These are phyloP conservation scores for Aspergillus sp. DNA, from an alignment of 2,329 filamentous ascomycete genomes.

Conservation along the genomic window DNA sequence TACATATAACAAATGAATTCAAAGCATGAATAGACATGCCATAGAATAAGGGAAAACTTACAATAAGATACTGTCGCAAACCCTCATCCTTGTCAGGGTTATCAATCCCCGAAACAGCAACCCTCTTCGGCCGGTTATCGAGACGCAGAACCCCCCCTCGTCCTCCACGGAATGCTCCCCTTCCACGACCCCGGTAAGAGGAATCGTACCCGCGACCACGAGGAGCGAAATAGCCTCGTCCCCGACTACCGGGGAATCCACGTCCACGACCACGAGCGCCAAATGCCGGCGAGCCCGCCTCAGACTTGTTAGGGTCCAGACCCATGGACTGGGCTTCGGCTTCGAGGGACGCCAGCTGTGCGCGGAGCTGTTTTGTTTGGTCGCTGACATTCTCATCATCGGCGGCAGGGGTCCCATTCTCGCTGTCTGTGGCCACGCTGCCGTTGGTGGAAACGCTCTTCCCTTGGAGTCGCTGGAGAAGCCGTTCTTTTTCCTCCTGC, in stretches of 20 bases:
- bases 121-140: conserved; percentile 50
- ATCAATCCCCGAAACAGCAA: conserved; percentile 44
- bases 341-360: conserved; percentile 48
- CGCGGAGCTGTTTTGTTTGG: conserved; percentile 46
- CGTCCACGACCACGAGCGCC: conserved; percentile 32
- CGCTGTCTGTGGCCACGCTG: conserved; percentile 15
- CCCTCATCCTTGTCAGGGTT: conserved; percentile 47
- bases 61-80: conserved; percentile 48
- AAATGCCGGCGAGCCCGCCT: conserved; percentile 17
- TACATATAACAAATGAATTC: neutral
- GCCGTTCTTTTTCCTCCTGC: conserved; percentile 46
- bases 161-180: conserved; percentile 33
- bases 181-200: conserved; percentile 36
- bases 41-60: conserved; percentile 18
- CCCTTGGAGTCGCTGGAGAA: conserved; percentile 43
- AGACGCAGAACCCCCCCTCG: conserved; percentile 46
- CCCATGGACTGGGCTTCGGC: conserved; percentile 48
- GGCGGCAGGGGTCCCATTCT: conserved; percentile 11
- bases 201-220: conserved; percentile 37
- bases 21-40: too few species aligned
- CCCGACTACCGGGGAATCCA: conserved; percentile 26
- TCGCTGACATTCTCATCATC: conserved; percentile 33
- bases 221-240: conserved; percentile 31
- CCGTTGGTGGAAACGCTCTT: conserved; percentile 26
- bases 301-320: conserved; percentile 36